Conservation (phyloP, 352 stramenopile genomes). For the Pythium rhizo-oryzae region DNA sequence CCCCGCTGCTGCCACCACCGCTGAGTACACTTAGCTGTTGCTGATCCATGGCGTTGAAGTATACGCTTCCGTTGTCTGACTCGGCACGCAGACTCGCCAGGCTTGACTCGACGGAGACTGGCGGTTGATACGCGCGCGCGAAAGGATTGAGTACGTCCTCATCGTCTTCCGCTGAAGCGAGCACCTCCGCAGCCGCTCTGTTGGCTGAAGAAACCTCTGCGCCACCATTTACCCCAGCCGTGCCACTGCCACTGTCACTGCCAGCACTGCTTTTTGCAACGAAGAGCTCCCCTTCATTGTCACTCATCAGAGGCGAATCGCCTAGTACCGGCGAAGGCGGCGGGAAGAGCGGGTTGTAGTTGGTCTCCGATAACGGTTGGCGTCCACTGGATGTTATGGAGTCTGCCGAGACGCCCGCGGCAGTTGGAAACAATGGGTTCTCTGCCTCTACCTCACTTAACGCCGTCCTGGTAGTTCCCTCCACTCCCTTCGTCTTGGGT, state of each 20-base stretch:
- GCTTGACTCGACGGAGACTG: constrained; percentile 40
- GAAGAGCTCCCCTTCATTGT: constrained; percentile 22
- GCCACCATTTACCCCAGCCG: neutral
- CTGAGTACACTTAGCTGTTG: constrained; percentile 22
- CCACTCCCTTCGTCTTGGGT: neutral
- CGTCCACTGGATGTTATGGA: neutral
- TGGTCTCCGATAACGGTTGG: constrained; percentile 1
- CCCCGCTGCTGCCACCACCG: constrained; percentile 14
- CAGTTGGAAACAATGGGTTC: constrained; percentile 10
- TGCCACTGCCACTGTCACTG: neutral
- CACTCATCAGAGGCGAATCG: constrained; percentile 10
- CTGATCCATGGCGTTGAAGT: constrained; percentile 33
- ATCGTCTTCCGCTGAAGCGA: constrained; percentile 30
- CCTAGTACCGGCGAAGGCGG: neutral
- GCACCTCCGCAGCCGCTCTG: neutral
- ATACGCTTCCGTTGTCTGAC: constrained; percentile 25
- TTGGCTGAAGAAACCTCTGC: neutral
- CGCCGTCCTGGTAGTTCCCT: neutral
- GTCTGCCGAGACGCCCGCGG: neutral
- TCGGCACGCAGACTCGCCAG: constrained; percentile 35
- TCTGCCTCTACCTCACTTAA: neutral
- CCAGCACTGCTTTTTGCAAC: constrained; percentile 3
- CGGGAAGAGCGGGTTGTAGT: constrained; percentile 22
- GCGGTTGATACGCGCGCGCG: constrained; percentile 46
- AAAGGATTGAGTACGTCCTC: constrained; percentile 80